Percentiles rank a stretch among this genome's conserved stretches.
Evolutionary conservation across 148 eudicot species (phyloP).

Genomic region (Rhododendron henanense): DNA sequence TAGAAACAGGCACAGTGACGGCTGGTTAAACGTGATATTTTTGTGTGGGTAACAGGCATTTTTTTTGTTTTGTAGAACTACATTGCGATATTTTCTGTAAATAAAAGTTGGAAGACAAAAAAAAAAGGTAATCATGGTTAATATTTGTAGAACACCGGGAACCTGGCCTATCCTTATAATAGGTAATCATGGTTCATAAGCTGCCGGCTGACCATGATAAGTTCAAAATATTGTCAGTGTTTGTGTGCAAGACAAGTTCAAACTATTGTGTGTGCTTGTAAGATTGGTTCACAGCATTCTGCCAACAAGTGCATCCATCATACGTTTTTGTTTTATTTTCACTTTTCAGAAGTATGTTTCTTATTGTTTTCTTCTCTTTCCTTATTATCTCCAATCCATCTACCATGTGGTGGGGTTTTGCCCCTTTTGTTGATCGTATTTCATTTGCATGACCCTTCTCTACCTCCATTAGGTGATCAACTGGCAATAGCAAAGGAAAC

Average conservation of each 20-base stretch:
- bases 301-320: neutral
- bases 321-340: neutral
- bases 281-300: neutral
- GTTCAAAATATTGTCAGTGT: neutral
- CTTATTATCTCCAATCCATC: neutral
- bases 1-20: neutral
- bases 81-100: neutral
- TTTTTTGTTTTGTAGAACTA: neutral
- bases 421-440: neutral
- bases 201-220: neutral
- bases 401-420: neutral
- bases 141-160: neutral
- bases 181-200: neutral
- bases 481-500: conserved; percentile 58
- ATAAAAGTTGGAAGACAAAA: neutral
- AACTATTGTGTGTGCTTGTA: neutral
- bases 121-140: too few relatives aligned
- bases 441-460: conserved; percentile 8
- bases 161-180: neutral
- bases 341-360: neutral
- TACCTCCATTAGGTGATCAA: conserved; percentile 38
- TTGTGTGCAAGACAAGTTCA: neutral
- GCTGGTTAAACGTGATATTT: neutral
- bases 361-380: neutral
- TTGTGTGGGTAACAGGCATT: neutral